A percentile compares a stretch with the other conserved stretches of the same genome.
Conservation (phyloP, 1,139 yeast species). For the Taphrina wiesneri region DNA sequence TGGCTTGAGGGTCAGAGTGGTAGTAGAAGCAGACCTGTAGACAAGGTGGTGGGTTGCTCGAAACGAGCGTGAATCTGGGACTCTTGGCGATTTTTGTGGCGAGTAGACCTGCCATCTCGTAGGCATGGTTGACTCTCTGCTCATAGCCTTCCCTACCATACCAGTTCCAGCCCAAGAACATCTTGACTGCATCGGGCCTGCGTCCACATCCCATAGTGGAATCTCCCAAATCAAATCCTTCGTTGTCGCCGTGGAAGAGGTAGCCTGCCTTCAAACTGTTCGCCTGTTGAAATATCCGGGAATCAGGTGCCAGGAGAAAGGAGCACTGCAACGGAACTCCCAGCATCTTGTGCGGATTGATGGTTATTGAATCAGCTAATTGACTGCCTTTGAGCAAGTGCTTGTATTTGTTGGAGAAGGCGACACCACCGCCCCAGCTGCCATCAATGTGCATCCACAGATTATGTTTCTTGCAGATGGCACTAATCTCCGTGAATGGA, state of each 20-base stretch:
- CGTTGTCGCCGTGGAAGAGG: constrained; percentile 64
- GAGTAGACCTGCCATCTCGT: constrained; percentile 61
- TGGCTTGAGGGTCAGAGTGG: constrained; percentile 50
- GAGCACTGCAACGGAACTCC: constrained; percentile 84
- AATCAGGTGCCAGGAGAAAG: constrained; percentile 71
- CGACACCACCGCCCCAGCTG: constrained; percentile 87
- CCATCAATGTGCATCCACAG: constrained; percentile 86
- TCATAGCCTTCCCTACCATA: constrained; percentile 64
- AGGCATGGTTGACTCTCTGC: constrained; percentile 71
- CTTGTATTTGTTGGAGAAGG: constrained; percentile 59
- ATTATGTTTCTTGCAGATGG: constrained; percentile 56
- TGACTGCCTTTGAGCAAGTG: constrained; percentile 60
- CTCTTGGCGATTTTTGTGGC: constrained; percentile 50
- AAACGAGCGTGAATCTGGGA: constrained; percentile 56
- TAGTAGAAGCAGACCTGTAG: constrained; percentile 82
- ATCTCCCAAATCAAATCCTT: constrained; percentile 72
- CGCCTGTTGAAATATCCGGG: constrained; percentile 63
- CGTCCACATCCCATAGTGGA: constrained; percentile 95
- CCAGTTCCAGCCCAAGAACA: constrained; percentile 79
- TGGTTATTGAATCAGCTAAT: constrained; percentile 74
- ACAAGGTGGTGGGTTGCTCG: constrained; percentile 66
- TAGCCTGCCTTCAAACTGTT: constrained; percentile 81
- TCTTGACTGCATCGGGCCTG: constrained; percentile 76
- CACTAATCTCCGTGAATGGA: constrained; percentile 59
- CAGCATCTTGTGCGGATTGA: constrained; percentile 84